Evolutionary conservation across 2,329 filamentous ascomycete genomes (phyloP).

Genomic region (Colletotrichum tofieldiae): DNA sequence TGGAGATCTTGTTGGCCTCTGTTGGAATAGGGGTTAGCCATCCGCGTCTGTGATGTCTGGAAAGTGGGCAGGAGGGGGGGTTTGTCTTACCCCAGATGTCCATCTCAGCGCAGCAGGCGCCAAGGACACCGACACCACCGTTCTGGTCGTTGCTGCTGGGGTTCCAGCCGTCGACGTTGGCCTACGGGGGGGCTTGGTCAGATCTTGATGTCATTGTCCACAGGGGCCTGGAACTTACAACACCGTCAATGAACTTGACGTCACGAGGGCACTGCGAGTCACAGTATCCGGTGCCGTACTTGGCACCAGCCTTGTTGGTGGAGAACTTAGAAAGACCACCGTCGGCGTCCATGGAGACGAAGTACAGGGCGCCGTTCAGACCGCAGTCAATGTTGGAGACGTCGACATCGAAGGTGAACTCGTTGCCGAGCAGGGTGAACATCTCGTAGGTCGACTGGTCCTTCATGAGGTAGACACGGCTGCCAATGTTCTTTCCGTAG

Average conservation of each 20-base stretch:
- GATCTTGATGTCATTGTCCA: background rate
- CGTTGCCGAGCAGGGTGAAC: conserved; percentile 76
- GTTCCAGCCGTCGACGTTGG: conserved; percentile 67
- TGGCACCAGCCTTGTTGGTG: conserved; percentile 68
- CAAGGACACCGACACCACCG: conserved; percentile 66
- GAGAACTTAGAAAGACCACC: conserved; percentile 67
- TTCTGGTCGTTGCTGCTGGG: conserved; percentile 68
- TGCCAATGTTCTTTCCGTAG: conserved; percentile 64
- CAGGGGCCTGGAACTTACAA: conserved; percentile 50
- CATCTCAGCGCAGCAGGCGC: conserved; percentile 76
- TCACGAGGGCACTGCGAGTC: conserved; percentile 69
- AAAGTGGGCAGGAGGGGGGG: background rate
- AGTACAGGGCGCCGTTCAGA: conserved; percentile 81
- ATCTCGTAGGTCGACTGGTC: conserved; percentile 74
- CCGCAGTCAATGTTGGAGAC: conserved; percentile 78
- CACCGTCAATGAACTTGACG: conserved; percentile 72
- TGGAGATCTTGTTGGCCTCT: conserved; percentile 78
- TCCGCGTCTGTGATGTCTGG: conserved; percentile 29
- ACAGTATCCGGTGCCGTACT: conserved; percentile 73
- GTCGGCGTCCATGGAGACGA: conserved; percentile 72
- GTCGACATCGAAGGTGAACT: conserved; percentile 82
- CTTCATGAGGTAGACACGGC: conserved; percentile 77
- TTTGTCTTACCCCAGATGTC: conserved; percentile 61
- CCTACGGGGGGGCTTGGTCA: conserved; percentile 49
- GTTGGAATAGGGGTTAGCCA: conserved; percentile 47